phyloP scores from a whole-genome alignment of 2,329 filamentous ascomycete genomes.

The Aspergillus nomiae region DNA sequence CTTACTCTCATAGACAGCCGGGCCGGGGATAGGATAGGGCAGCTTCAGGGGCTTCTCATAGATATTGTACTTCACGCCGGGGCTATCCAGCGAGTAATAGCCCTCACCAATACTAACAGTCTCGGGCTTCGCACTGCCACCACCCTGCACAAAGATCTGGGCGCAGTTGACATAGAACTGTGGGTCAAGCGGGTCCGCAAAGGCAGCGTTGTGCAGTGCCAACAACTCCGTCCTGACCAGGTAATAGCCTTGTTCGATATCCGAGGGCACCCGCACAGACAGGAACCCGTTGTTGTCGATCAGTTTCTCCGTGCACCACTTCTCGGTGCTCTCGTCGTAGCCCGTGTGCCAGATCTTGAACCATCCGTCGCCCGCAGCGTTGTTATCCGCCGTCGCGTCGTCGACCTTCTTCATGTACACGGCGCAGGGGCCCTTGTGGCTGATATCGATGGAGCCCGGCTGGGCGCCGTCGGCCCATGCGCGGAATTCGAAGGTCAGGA shows the following conservation, averaged over 20 bases:
- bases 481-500: slow-evolving; percentile 68
- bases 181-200: slow-evolving; percentile 56
- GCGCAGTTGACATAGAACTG: slow-evolving; percentile 75
- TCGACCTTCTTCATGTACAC: slow-evolving; percentile 73
- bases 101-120: slow-evolving; percentile 66
- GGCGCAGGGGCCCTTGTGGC: slow-evolving; percentile 69
- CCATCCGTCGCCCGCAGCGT: slow-evolving; percentile 68
- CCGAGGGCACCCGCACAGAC: slow-evolving; percentile 62
- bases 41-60: slow-evolving; percentile 55
- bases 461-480: slow-evolving; percentile 58
- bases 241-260: slow-evolving; percentile 67
- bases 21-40: slow-evolving; percentile 62
- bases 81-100: slow-evolving; percentile 58
- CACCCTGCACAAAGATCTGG: slow-evolving; percentile 65
- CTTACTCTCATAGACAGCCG: slow-evolving; percentile 54
- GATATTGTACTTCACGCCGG: slow-evolving; percentile 66
- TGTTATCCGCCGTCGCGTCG: slow-evolving; percentile 52
- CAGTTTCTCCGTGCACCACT: slow-evolving; percentile 73
- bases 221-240: slow-evolving; percentile 71
- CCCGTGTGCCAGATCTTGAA: slow-evolving; percentile 76
- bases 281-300: slow-evolving; percentile 66
- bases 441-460: slow-evolving; percentile 60
- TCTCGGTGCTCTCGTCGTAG: slow-evolving; percentile 56
- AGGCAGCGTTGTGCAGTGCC: slow-evolving; percentile 63
- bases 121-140: slow-evolving; percentile 50